Percentiles rank a stretch among this genome's conserved stretches.
Evolutionary conservation across 768 basidiomycete species (phyloP).

Genomic region (Crassisporium funariophilum): DNA sequence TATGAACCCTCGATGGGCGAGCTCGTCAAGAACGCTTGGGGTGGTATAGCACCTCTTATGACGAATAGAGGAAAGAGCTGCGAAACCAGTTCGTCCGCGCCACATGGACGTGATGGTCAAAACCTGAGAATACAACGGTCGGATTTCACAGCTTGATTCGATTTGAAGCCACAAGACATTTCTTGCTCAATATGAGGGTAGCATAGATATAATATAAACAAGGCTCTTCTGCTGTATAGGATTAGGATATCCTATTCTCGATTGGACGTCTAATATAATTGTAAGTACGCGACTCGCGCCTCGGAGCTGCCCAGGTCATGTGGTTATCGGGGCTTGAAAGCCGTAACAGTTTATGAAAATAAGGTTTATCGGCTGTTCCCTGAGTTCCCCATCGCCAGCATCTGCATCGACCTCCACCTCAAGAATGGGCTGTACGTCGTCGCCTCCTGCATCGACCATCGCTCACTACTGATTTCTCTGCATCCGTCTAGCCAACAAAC

Average conservation of each 20-base stretch:
- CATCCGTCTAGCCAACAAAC: conserved; percentile 82
- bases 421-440: conserved; percentile 85
- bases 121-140: conserved; percentile 9
- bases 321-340: conserved; percentile 28
- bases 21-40: conserved; percentile 40
- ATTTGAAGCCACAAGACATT: too few species aligned
- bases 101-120: conserved; percentile 18
- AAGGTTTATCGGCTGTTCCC: conserved; percentile 46
- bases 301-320: conserved; percentile 12
- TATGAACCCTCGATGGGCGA: conserved; percentile 48
- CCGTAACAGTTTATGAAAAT: conserved; percentile 45
- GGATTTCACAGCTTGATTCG: too few species aligned
- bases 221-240: background rate
- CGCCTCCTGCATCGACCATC: conserved; percentile 12
- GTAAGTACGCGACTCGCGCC: background rate
- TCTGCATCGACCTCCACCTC: conserved; percentile 54
- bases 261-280: background rate
- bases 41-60: conserved; percentile 14
- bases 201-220: too few species aligned
- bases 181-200: too few species aligned
- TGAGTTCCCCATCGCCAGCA: conserved; percentile 29
- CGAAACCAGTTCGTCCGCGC: conserved; percentile 11
- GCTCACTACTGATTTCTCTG: conserved; percentile 13
- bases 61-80: conserved; percentile 1
- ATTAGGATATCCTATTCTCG: too few species aligned